These are phyloP conservation scores for Fusarium clavum DNA, from an alignment of 2,329 filamentous ascomycete species.

Conservation along the genomic window DNA sequence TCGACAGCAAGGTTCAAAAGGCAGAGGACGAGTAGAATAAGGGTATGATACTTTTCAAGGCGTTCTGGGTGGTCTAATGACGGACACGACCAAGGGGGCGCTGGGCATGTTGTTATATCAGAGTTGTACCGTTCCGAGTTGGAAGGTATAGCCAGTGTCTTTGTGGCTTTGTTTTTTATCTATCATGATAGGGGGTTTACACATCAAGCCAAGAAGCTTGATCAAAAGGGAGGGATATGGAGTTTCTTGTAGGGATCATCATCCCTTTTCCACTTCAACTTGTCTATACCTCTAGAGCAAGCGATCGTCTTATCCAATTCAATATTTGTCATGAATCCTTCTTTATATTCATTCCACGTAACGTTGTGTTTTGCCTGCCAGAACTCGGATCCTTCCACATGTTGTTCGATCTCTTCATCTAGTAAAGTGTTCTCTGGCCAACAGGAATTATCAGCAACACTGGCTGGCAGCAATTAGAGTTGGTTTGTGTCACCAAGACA, in stretches of 20 bases:
- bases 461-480: conserved; percentile 2
- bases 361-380: neutral
- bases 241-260: conserved; percentile 34
- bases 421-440: conserved; percentile 15
- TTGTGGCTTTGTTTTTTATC: conserved; percentile 7
- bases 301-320: conserved; percentile 39
- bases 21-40: conserved; percentile 19
- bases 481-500: conserved; percentile 19
- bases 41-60: conserved; percentile 36
- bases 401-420: neutral
- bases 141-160: conserved; percentile 3
- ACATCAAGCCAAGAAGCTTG: conserved; percentile 21
- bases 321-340: conserved; percentile 25
- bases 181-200: conserved; percentile 15
- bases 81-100: conserved; percentile 40
- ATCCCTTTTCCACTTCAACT: conserved; percentile 28
- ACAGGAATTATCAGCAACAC: conserved; percentile 7
- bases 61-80: conserved; percentile 46
- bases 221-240: conserved; percentile 27
- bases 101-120: conserved; percentile 37
- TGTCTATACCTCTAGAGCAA: conserved; percentile 46
- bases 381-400: neutral
- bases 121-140: conserved; percentile 15
- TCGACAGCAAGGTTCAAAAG: conserved; percentile 6
- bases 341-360: neutral